Conservation (phyloP, 495 filamentous ascomycete genomes). For the Penicillium atrosanguineum region DNA sequence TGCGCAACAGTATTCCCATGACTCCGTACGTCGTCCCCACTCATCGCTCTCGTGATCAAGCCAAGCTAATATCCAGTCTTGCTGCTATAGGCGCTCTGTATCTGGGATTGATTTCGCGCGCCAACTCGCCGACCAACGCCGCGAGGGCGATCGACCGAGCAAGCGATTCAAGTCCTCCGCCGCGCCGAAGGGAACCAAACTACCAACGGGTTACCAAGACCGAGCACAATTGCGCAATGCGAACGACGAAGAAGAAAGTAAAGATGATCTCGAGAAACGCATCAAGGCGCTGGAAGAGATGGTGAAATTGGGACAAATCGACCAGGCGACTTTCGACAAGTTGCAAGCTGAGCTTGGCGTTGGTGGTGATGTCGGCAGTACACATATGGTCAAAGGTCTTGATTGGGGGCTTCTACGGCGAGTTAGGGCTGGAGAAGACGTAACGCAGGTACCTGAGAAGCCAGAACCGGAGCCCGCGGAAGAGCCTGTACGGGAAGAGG, state of each 20-base stretch:
- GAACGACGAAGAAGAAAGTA: conserved; percentile 34
- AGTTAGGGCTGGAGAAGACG: conserved; percentile 70
- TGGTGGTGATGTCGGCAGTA: conserved; percentile 75
- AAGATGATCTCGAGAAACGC: conserved; percentile 54
- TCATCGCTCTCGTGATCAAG: background rate
- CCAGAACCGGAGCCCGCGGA: conserved; percentile 4
- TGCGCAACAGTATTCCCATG: conserved; percentile 80
- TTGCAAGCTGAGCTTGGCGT: conserved; percentile 68
- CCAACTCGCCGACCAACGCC: conserved; percentile 78
- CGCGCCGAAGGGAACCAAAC: conserved; percentile 78
- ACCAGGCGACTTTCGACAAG: conserved; percentile 68
- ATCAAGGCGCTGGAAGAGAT: conserved; percentile 79
- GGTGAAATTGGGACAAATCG: conserved; percentile 79
- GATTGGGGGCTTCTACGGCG: conserved; percentile 79
- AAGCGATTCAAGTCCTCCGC: conserved; percentile 76
- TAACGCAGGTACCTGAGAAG: conserved; percentile 33
- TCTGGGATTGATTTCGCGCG: conserved; percentile 71
- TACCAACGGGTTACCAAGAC: conserved; percentile 80
- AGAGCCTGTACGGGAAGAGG: conserved; percentile 20
- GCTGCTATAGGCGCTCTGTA: conserved; percentile 60
- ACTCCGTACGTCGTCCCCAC: conserved; percentile 59
- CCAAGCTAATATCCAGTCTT: conserved; percentile 17
- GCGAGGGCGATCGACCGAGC: conserved; percentile 41
- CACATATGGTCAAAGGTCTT: conserved; percentile 87
- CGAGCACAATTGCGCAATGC: conserved; percentile 56